These are phyloP conservation scores for Globisporangium parvum DNA, from an alignment of 352 stramenopile genomes.

Conservation along the genomic window DNA sequence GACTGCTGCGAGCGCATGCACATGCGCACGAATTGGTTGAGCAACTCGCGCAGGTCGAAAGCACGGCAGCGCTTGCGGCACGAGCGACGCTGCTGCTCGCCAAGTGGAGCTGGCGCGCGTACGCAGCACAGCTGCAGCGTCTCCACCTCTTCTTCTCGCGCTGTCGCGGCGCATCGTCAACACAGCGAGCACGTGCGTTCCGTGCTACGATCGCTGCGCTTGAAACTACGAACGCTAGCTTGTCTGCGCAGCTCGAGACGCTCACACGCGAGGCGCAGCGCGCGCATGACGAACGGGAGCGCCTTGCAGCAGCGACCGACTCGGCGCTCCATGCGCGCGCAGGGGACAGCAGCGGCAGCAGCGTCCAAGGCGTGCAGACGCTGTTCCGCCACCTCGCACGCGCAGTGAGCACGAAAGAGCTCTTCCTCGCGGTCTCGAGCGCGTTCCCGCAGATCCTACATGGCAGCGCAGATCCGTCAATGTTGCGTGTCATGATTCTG, in stretches of 20 bases:
- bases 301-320: neutral
- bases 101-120: slow-evolving; percentile 51
- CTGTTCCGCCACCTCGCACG: slow-evolving; percentile 40
- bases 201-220: neutral
- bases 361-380: slow-evolving; percentile 25
- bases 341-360: slow-evolving; percentile 8
- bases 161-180: slow-evolving; percentile 11
- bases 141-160: slow-evolving; percentile 33
- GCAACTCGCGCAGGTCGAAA: neutral
- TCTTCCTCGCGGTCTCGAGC: slow-evolving; percentile 34
- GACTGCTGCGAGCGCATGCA: neutral
- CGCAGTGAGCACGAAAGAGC: slow-evolving; percentile 25
- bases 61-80: neutral
- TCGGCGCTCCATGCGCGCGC: neutral
- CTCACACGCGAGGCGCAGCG: neutral
- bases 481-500: neutral
- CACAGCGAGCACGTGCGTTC: neutral
- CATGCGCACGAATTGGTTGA: neutral
- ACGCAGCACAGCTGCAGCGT: slow-evolving; percentile 21
- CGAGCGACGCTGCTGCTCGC: slow-evolving; percentile 12
- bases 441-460: slow-evolving; percentile 36
- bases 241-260: neutral
- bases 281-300: neutral
- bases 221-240: neutral
- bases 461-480: slow-evolving; percentile 25